Evolutionary conservation across 352 stramenopile species (phyloP), one percentile per base, ranked within the genome.

Genomic region (Phytophthora sojae): DNA sequence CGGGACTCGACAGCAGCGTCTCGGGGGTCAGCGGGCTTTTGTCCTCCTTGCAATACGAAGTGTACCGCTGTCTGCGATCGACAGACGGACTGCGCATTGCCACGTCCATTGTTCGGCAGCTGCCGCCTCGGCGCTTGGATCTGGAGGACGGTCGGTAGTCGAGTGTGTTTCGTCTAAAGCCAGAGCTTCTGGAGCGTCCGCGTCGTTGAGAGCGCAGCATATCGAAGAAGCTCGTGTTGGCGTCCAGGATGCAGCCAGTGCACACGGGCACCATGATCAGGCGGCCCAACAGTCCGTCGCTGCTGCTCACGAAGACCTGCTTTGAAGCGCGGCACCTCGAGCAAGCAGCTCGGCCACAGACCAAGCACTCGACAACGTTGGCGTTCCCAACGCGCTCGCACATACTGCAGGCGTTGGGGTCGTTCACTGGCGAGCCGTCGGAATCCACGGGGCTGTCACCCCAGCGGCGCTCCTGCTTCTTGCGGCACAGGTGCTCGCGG

Each of bases 271-370:
- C 62, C 56, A 82, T 82, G 50, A 80, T 72, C 42, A 86, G 66
- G 11, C 68, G 56, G 2, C 79, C 76, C 58, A 86, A 52, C 2
- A 86, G 52, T 6, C 73, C 69, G 53, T 81, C 72, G 12, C 67
- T 19, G 26, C 74, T 73, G 35, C 68, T 74, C 15, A 83, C 59
- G 51, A 89, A 91, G 50, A 91, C 66, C 32, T 77, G 67, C 56
- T 82, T 82, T 6, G 35, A 68, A 2, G 63, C 52, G 0, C 73
- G 75, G 47, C 75, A 82, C 25, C 67, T 63, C 4, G 67, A 37
- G 39, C 75, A 82, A 4, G 68, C 75, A 6, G 37, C 30, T 11
- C 65, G 67, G 4, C 75, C 71, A 23, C 75, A 82, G 4, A 75
- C 70, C 30, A 76, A 49, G 26, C 75, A 82, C 19, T 71, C 61